phyloP scores from a whole-genome alignment of 495 filamentous ascomycete genomes.

The Neurospora intermedia region DNA sequence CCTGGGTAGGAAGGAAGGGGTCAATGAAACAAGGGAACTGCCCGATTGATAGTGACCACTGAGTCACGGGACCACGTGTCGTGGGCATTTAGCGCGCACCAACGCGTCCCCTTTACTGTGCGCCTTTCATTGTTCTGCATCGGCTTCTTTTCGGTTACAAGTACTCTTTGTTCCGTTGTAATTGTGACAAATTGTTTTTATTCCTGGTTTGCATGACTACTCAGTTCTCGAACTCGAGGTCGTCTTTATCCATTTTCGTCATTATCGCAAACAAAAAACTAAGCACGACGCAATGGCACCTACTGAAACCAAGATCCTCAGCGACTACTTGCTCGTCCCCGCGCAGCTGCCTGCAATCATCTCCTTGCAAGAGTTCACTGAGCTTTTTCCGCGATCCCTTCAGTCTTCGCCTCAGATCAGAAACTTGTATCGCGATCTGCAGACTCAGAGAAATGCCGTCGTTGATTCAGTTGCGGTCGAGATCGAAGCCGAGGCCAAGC shows the following conservation, averaged over 20 bases:
- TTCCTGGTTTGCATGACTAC: neutral
- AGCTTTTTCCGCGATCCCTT: conserved; percentile 61
- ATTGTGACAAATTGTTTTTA: neutral
- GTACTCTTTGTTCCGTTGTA: neutral
- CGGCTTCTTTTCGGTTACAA: too few relatives aligned
- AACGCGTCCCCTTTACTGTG: conserved; percentile 1
- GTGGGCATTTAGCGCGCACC: neutral
- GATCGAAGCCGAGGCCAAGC: conserved; percentile 55
- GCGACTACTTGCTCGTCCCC: conserved; percentile 66
- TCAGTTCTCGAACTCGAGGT: neutral
- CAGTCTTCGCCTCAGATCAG: conserved; percentile 62
- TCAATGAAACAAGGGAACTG: neutral
- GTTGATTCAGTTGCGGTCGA: conserved; percentile 57
- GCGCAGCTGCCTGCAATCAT: conserved; percentile 62
- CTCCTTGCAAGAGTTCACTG: conserved; percentile 62
- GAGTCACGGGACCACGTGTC: neutral
- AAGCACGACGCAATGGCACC: conserved; percentile 46
- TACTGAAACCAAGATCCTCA: conserved; percentile 60
- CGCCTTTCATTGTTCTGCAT: neutral
- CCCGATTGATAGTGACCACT: neutral
- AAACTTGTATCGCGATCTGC: conserved; percentile 68
- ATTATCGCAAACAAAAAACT: neutral
- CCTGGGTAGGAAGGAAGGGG: neutral
- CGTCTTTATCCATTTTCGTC: neutral
- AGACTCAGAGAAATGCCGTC: conserved; percentile 56